Evolutionary conservation across 1,139 yeast species (phyloP).

Genomic region (Nakaseomyces kungkrabaensis): DNA sequence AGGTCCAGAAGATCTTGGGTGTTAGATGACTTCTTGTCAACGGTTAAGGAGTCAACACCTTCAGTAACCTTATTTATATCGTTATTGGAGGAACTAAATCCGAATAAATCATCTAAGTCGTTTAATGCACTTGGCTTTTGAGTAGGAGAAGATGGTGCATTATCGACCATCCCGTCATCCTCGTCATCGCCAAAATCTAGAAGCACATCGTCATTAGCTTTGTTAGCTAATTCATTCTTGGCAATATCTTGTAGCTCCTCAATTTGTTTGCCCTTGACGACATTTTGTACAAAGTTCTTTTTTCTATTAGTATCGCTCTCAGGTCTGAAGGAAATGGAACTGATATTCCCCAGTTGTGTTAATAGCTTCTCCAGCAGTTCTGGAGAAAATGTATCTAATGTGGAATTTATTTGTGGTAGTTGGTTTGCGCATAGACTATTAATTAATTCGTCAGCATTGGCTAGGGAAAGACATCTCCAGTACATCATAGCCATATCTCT

Average conservation of each 20-base stretch:
- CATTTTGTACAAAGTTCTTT: slow-evolving; percentile 24
- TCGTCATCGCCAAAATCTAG: slow-evolving; percentile 57
- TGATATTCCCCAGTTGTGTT: slow-evolving; percentile 70
- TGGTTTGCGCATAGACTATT: slow-evolving; percentile 33
- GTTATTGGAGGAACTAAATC: slow-evolving; percentile 17
- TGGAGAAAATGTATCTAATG: slow-evolving; percentile 64
- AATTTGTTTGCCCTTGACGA: slow-evolving; percentile 42
- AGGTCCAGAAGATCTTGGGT: slow-evolving; percentile 50
- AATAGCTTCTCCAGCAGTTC: slow-evolving; percentile 57
- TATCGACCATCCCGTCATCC: slow-evolving; percentile 14
- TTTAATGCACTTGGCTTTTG: slow-evolving; percentile 34
- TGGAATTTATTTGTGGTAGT: slow-evolving; percentile 62
- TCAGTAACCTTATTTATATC: slow-evolving; percentile 6
- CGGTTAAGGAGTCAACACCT: slow-evolving; percentile 25
- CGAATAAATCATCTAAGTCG: slow-evolving; percentile 61
- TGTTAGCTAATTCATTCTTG: slow-evolving; percentile 60
- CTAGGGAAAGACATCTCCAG: slow-evolving; percentile 81
- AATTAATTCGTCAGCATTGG: slow-evolving; percentile 25
- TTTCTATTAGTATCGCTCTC: slow-evolving; percentile 45
- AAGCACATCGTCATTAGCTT: slow-evolving; percentile 65
- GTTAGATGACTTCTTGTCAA: slow-evolving; percentile 17
- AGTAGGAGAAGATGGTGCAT: slow-evolving; percentile 20
- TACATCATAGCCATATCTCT: slow-evolving; percentile 90
- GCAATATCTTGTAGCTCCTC: slow-evolving; percentile 76
- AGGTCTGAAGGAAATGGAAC: slow-evolving; percentile 86